Evolutionary conservation across 805 yeast genomes (phyloP).

Genomic region (Candida chauliodis): DNA sequence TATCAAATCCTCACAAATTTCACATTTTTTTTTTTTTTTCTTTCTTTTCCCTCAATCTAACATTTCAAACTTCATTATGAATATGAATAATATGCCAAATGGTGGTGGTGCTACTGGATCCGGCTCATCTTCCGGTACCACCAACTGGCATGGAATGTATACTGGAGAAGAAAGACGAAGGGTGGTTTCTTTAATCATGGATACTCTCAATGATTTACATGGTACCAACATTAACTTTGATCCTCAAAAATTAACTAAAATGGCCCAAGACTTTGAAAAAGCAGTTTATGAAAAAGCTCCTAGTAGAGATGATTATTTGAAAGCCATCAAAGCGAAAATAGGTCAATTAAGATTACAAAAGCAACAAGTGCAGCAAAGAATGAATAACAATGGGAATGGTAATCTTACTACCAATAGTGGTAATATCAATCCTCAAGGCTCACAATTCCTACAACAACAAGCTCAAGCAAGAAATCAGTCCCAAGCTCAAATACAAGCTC

Average conservation of each 20-base stretch:
- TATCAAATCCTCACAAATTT: not conserved
- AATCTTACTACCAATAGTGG: constrained; percentile 16
- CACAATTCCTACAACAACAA: constrained; percentile 38
- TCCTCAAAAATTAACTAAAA: constrained; percentile 31
- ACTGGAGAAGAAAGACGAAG: constrained; percentile 35
- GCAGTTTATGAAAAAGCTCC: constrained; percentile 58
- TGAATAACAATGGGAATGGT: constrained; percentile 19
- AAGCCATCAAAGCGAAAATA: constrained; percentile 37
- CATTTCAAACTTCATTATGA: not conserved
- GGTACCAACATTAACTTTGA: constrained; percentile 22
- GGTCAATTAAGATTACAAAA: constrained; percentile 28
- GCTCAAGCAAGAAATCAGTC: constrained; percentile 32
- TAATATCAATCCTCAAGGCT: constrained; percentile 38
- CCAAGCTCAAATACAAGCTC: constrained; percentile 30
- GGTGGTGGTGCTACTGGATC: constrained; percentile 4
- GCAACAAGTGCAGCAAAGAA: constrained; percentile 18
- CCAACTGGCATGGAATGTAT: constrained; percentile 15
- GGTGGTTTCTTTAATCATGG: constrained; percentile 35
- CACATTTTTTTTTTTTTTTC: not conserved
- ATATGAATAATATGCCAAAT: constrained; percentile 6
- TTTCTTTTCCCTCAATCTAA: not conserved
- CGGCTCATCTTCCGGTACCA: constrained; percentile 1
- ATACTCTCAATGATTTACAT: constrained; percentile 36
- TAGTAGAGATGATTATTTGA: constrained; percentile 54
- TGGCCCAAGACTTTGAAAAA: constrained; percentile 72